phyloP scores from a whole-genome alignment of 805 yeast genomes.

The Schwanniomyces occidentalis region DNA sequence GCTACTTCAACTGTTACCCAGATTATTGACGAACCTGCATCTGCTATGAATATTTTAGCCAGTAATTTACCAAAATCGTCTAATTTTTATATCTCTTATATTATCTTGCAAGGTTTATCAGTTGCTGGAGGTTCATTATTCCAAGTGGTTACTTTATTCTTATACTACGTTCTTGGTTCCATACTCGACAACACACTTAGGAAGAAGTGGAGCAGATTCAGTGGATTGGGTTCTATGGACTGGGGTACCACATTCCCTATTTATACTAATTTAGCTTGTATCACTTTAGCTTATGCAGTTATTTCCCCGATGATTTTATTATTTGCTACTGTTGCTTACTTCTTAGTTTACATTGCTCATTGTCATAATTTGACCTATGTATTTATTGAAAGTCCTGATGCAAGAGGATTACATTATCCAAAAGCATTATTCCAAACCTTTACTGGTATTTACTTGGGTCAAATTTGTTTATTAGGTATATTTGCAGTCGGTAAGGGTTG shows the following conservation, averaged over 20 bases:
- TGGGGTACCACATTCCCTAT: slow-evolving; percentile 85
- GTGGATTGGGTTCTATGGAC: slow-evolving; percentile 48
- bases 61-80: slow-evolving; percentile 70
- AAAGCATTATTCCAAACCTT: slow-evolving; percentile 86
- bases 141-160: slow-evolving; percentile 58
- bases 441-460: slow-evolving; percentile 85
- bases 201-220: slow-evolving; percentile 64
- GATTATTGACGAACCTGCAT: slow-evolving; percentile 57
- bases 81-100: slow-evolving; percentile 69
- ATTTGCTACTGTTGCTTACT: slow-evolving; percentile 72
- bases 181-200: slow-evolving; percentile 64
- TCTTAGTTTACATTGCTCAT: slow-evolving; percentile 72
- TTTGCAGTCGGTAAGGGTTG: slow-evolving; percentile 90
- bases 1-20: slow-evolving; percentile 67
- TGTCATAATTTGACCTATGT: slow-evolving; percentile 77
- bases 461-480: slow-evolving; percentile 80
- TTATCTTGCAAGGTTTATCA: slow-evolving; percentile 67
- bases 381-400: slow-evolving; percentile 63
- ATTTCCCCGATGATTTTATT: slow-evolving; percentile 81
- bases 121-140: slow-evolving; percentile 64
- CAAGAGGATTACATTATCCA: slow-evolving; percentile 83
- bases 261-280: slow-evolving; percentile 69
- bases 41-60: slow-evolving; percentile 61
- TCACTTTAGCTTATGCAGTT: slow-evolving; percentile 64
- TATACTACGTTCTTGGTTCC: slow-evolving; percentile 59